Percentiles rank a stretch among this genome's conserved stretches.
Evolutionary conservation across 305 asterid species (phyloP).

Genomic region (Stenogyne calaminthoides): DNA sequence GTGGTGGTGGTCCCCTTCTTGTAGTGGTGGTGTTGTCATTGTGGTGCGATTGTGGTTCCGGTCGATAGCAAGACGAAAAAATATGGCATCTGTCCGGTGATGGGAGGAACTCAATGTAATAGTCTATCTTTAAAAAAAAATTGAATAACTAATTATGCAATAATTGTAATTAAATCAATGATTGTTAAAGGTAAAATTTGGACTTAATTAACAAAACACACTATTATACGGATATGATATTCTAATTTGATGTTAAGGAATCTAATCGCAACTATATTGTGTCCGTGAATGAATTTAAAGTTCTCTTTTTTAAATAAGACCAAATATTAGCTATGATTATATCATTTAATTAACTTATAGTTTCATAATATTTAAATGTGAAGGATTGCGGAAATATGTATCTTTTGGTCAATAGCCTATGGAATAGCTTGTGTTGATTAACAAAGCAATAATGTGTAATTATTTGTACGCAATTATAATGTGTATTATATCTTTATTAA

Average conservation of each 20-base stretch:
- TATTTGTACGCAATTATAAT: constrained; percentile 18
- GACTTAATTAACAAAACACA: neutral
- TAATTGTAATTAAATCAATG: neutral
- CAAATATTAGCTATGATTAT: neutral
- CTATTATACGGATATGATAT: neutral
- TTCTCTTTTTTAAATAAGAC: neutral
- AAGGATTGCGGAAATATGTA: neutral
- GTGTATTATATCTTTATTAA: constrained; percentile 11
- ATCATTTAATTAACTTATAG: no score
- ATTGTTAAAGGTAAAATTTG: neutral
- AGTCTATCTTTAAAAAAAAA: no score
- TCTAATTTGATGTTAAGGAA: neutral
- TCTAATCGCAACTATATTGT: neutral
- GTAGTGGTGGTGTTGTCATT: no score
- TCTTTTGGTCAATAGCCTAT: constrained; percentile 30
- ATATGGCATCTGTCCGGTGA: no score
- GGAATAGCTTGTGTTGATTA: constrained; percentile 23
- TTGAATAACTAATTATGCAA: neutral
- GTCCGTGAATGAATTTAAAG: neutral
- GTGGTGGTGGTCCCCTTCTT: no score
- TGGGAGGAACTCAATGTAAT: no score
- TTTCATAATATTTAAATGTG: no score
- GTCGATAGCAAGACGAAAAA: no score
- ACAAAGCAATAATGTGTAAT: constrained; percentile 26
- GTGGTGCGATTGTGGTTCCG: no score